These are phyloP conservation scores for Discostella pseudostelligera DNA, from an alignment of 108 stramenopile genomes.

Conservation along the genomic window DNA sequence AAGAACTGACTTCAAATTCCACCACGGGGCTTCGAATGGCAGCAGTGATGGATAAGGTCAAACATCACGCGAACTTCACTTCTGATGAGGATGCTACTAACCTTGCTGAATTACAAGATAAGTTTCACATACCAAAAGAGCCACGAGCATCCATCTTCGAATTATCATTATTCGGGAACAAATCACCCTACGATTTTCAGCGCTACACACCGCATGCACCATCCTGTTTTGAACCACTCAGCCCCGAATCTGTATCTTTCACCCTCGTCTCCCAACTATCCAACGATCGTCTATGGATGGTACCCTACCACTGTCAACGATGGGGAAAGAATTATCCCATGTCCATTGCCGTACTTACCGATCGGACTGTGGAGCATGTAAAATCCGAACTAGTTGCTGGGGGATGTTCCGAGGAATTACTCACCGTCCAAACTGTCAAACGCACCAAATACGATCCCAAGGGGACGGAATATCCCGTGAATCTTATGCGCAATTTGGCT, in stretches of 20 bases:
- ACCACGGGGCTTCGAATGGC: too few species aligned
- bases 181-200: constrained; percentile 32
- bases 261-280: constrained; percentile 78
- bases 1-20: background rate
- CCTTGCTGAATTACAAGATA: background rate
- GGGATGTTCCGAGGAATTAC: constrained; percentile 36
- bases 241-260: constrained; percentile 22
- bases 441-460: constrained; percentile 35
- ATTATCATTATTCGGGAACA: constrained; percentile 8
- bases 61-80: too few species aligned
- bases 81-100: background rate
- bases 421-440: constrained; percentile 49
- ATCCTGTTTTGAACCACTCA: constrained; percentile 31
- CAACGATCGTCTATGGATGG: constrained; percentile 78
- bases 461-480: constrained; percentile 86
- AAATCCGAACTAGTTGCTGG: constrained; percentile 25
- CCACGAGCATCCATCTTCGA: constrained; percentile 1
- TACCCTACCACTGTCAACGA: constrained; percentile 72
- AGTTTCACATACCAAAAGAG: background rate
- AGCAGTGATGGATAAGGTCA: too few species aligned
- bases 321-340: constrained; percentile 65
- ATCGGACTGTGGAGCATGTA: constrained; percentile 30
- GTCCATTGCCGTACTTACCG: constrained; percentile 68
- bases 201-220: constrained; percentile 40
- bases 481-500: constrained; percentile 83